Base-by-base conservation (phyloP, 1,284 basidiomycete genomes). In the Pseudozyma sp. region DNA sequence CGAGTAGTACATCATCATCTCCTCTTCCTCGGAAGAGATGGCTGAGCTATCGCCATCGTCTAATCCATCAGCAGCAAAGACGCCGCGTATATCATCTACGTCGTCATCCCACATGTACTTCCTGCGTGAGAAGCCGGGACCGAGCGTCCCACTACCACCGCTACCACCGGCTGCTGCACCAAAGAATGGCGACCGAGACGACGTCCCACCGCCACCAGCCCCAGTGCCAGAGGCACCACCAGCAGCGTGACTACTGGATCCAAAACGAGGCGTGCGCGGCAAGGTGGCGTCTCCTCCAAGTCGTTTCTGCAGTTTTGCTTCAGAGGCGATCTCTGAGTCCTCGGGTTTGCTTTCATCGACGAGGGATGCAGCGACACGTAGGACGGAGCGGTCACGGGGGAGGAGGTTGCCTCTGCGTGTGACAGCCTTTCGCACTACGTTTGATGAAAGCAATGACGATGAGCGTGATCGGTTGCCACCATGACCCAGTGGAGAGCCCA, bases 261-360 rank as follows among this genome's bases (percentile, higher is more conserved):
- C 68, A 10, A 72, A 59, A 1, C 73, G 50, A 14, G 73, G 73
- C 3, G 73, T 69, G 48, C 69, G 70, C 11, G 73, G 73, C 7
- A 76, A 36, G 38, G 61, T 65, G 3, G 66, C 58, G 10, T 76
- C 63, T 25, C 73, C 80, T 0, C 70, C 65, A 8, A 83, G 59
- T 13, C 64, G 58, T 31, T 81, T 78, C 63, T 78, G 79, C 14
- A 84, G 72, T 44, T 80, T 80, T 39, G 82, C 82, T 53, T 84
- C 82, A 0, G 81, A 83, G 6, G 81, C 81, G 25, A 83, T 72
- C 42, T 84, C 82, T 3, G 70, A 76, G 36, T 82, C 80, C 40
- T 69, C 58, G 0, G 82, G 82, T 18, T 66, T 64, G 49, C 44
- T 62, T 40, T 84, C 82, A 50, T 81, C 82, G 31, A 74, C 71